These are phyloP conservation scores for Oidiodendron maius DNA, from an alignment of 495 filamentous ascomycete genomes.

Conservation along the genomic window DNA sequence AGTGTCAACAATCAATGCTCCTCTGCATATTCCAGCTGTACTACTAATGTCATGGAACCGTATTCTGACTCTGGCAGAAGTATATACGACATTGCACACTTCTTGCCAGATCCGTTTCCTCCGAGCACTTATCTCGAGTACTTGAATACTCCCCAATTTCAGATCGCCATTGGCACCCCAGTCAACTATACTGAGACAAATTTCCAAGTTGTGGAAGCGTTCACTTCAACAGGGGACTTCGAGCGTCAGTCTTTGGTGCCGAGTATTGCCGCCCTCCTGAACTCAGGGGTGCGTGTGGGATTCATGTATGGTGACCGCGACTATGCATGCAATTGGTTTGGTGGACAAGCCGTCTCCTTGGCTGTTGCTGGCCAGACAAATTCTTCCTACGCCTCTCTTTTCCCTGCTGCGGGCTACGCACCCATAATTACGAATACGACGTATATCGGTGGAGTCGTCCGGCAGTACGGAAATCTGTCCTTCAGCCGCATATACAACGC, in stretches of 20 bases:
- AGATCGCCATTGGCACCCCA: constrained; percentile 55
- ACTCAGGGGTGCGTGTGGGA: constrained; percentile 56
- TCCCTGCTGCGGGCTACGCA: constrained; percentile 51
- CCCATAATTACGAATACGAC: constrained; percentile 37
- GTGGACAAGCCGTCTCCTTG: constrained; percentile 54
- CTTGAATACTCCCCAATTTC: constrained; percentile 56
- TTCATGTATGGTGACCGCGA: constrained; percentile 63
- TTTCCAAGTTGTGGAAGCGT: constrained; percentile 42
- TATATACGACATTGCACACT: constrained; percentile 57
- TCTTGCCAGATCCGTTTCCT: constrained; percentile 55
- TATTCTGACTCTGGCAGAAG: constrained; percentile 42
- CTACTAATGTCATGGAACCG: constrained; percentile 36
- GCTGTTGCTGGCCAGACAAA: constrained; percentile 43
- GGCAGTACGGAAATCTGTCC: constrained; percentile 62
- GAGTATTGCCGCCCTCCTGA: constrained; percentile 46
- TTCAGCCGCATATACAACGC: constrained; percentile 66
- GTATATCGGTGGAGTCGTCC: constrained; percentile 56
- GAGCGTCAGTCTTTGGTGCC: constrained; percentile 39
- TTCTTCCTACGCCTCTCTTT: constrained; percentile 32
- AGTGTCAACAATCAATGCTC: constrained; percentile 39
- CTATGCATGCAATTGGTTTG: constrained; percentile 65
- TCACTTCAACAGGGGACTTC: constrained; percentile 47
- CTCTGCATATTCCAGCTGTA: constrained; percentile 35
- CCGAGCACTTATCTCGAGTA: constrained; percentile 55
- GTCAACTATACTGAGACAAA: constrained; percentile 61